A percentile compares a stretch with the other conserved stretches of the same genome.
Conservation (phyloP, 2,329 filamentous ascomycete genomes). For the Paracorniculantispora psalliotae region DNA sequence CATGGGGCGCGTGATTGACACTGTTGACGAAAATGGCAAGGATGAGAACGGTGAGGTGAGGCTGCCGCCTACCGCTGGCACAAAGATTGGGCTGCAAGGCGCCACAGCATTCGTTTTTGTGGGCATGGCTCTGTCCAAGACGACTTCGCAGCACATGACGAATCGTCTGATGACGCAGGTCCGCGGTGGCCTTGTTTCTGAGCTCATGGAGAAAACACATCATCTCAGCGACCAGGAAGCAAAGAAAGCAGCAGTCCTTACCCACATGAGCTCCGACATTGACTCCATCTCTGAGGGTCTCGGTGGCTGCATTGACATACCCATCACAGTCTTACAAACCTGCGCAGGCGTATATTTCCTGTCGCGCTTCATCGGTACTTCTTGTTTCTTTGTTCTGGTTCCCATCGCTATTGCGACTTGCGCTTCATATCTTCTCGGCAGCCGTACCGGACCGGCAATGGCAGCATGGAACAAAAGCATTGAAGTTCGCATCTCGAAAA, state of each 20-base stretch:
- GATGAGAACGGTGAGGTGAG: neutral
- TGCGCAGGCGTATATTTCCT: neutral
- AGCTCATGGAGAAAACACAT: conserved; percentile 45
- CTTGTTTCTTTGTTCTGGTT: neutral
- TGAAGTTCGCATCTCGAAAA: neutral
- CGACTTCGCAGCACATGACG: neutral
- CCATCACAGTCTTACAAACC: neutral
- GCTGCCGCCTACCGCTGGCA: neutral
- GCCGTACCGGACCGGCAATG: neutral
- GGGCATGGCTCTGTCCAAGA: neutral
- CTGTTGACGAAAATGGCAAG: neutral
- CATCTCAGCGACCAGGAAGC: conserved; percentile 23
- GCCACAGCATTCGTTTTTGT: neutral
- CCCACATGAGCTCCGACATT: conserved; percentile 3
- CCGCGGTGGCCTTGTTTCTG: conserved; percentile 30
- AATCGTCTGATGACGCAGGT: conserved; percentile 26
- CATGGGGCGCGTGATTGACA: neutral
- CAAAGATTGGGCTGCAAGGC: neutral
- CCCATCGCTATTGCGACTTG: neutral
- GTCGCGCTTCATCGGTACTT: neutral
- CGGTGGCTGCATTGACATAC: neutral
- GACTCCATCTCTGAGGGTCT: neutral
- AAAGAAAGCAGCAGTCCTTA: conserved; percentile 21
- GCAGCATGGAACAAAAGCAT: neutral
- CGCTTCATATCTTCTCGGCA: neutral